Conservation (phyloP, 2,329 filamentous ascomycete species). For the Cladophialophora immunda region DNA sequence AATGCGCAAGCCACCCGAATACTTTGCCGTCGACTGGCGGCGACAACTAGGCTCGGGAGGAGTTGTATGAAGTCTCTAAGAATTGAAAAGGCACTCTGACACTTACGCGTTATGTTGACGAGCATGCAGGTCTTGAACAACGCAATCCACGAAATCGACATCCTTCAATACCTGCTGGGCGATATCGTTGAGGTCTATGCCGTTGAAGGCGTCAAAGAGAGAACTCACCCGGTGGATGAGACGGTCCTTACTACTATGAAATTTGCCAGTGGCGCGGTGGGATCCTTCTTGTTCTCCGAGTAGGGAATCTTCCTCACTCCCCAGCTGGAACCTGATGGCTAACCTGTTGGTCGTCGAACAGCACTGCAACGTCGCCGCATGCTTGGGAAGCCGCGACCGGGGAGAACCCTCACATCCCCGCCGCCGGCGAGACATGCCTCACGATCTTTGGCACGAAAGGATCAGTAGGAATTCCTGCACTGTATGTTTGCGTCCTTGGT, state of each 20-base stretch:
- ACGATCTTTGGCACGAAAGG: constrained; percentile 30
- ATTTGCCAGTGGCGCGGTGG: constrained; percentile 30
- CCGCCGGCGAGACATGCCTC: constrained; percentile 25
- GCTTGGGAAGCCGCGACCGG: constrained; percentile 33
- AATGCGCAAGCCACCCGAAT: constrained; percentile 27
- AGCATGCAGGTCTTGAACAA: constrained; percentile 30
- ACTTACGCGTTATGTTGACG: background rate
- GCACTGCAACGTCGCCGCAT: constrained; percentile 22
- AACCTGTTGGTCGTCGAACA: background rate
- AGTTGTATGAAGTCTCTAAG: constrained; percentile 7
- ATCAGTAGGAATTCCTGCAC: constrained; percentile 27
- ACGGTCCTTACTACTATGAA: constrained; percentile 27
- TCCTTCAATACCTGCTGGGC: constrained; percentile 33
- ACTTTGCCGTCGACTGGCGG: constrained; percentile 25
- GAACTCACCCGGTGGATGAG: constrained; percentile 22
- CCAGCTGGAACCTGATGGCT: background rate
- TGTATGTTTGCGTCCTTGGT: constrained; percentile 14
- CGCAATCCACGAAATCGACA: constrained; percentile 36
- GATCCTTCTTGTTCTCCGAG: constrained; percentile 32
- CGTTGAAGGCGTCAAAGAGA: constrained; percentile 6
- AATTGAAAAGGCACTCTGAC: background rate
- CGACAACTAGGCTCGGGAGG: constrained; percentile 4
- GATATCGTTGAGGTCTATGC: constrained; percentile 28
- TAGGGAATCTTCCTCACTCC: background rate
- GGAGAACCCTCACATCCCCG: constrained; percentile 33